These are phyloP conservation scores for Lactarius deliciosus DNA, from an alignment of 768 basidiomycete genomes.

Conservation along the genomic window DNA sequence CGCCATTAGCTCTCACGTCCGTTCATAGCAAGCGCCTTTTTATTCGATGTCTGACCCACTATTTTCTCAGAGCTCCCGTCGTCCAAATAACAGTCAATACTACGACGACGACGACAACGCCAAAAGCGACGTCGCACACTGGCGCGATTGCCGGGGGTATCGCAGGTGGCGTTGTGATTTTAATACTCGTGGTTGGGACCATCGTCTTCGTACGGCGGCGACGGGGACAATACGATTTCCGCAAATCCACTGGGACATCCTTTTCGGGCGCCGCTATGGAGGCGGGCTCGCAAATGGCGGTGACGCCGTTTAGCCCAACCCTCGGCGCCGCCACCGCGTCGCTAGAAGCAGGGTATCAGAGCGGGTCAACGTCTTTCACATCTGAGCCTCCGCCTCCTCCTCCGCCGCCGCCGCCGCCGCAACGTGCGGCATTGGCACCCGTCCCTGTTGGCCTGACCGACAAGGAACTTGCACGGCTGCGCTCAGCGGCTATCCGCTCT, in stretches of 20 bases:
- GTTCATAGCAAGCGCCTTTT: not conserved
- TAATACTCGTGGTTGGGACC: not conserved
- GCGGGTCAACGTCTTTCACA: no score
- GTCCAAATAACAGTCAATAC: not conserved
- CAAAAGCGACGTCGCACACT: not conserved
- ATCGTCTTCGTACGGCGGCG: not conserved
- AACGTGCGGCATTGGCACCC: not conserved
- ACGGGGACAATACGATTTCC: not conserved
- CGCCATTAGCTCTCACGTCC: not conserved
- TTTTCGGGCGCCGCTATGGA: not conserved
- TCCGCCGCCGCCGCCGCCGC: not conserved
- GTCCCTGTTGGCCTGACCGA: constrained; percentile 5
- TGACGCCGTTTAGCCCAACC: not conserved
- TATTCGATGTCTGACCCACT: not conserved
- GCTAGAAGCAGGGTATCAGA: not conserved
- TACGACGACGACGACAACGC: not conserved
- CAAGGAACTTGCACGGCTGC: constrained; percentile 21
- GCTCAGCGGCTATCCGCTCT: not conserved
- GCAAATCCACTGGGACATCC: not conserved
- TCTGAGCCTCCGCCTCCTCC: no score
- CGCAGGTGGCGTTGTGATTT: not conserved
- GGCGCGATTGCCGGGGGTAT: not conserved
- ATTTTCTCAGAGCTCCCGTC: not conserved
- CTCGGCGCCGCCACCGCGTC: no score
- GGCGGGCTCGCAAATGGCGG: not conserved